Evolutionary conservation across 345 rosid species (phyloP).

Genomic region (Eucalyptus tenuipes): DNA sequence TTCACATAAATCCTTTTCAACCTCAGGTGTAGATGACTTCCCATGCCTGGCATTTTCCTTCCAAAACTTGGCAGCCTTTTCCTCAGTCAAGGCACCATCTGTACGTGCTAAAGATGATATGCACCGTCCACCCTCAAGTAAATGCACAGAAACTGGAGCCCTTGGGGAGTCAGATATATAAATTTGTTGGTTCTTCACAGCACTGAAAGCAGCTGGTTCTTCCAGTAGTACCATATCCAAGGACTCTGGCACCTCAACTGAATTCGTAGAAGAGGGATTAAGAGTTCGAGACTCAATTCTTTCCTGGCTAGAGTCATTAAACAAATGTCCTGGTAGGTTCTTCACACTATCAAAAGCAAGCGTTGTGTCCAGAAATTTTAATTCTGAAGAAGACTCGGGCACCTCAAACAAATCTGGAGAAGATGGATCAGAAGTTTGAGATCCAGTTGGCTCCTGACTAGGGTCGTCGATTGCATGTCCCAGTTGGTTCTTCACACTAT

Average conservation of each 20-base stretch:
- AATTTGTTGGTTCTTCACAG: neutral
- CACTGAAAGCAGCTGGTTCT: neutral
- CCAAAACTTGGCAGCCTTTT: neutral
- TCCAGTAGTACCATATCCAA: neutral
- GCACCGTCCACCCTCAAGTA: neutral
- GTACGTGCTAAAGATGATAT: neutral
- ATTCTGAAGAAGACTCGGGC: neutral
- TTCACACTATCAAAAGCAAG: neutral
- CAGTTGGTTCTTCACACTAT: neutral
- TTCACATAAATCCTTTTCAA: neutral
- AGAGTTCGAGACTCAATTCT: neutral
- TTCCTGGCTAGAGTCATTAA: neutral
- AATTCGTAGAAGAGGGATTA: neutral
- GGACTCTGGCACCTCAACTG: neutral
- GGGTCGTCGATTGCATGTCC: neutral
- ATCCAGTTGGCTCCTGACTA: neutral
- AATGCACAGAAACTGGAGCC: neutral
- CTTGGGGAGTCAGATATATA: neutral
- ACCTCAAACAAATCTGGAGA: neutral
- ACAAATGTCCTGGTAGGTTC: neutral
- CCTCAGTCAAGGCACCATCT: neutral
- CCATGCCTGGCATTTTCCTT: neutral
- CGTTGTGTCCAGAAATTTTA: neutral
- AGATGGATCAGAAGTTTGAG: neutral
- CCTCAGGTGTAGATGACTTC: neutral